Base-by-base conservation (phyloP, 192 early-diverging fungal species). In the Radiomyces spectabilis region DNA sequence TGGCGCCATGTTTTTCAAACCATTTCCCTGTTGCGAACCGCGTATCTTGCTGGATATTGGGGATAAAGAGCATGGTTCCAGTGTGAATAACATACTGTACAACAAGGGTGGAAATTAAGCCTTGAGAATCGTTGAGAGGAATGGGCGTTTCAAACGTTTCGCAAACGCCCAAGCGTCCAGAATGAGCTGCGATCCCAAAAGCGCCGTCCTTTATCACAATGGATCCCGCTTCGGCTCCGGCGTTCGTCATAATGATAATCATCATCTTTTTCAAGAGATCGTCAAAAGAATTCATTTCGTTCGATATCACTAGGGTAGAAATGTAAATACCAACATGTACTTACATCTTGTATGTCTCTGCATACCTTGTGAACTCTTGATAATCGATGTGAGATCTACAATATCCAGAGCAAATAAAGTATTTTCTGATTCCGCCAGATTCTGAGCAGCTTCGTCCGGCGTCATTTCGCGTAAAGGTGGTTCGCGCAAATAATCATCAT, bases 211-310 rank as follows among this genome's bases (percentile, higher is more conserved):
- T 61, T 0, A 53, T 54, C 5, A 61, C 54, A 32, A 61, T 61
- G 1, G 59, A 40, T 2, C 59, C 51, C 4, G 50, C 35, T 43
- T 61, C 51, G 4, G 59, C 59, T 22, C 59, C 51, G 4, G 59
- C 41, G 25, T 61, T 61, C 5, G 50, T 31, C 59, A 61, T 61
- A 35, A 61, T 61, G 37, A 61, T 61, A 4, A 19, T 51, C 27
- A 61, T 54, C 59, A 61, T 61, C 21, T 53, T 61, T 29, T 54
- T 47, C 12, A 61, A 33, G 4, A 61, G 34, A 9, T 52, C 52
- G 21, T 61, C 59, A 61, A 61, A 61, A 9, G 55, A 57, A 48
- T 58, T 59, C 63, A 65, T 65, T 19, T 65, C 63, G 21, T 55
- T 65, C 5, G 63, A 57, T 9, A 65, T 65, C 12, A 65, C 55